These are phyloP conservation scores for Penicillium sp. DNA, from an alignment of 2,329 filamentous ascomycete genomes.

Conservation along the genomic window DNA sequence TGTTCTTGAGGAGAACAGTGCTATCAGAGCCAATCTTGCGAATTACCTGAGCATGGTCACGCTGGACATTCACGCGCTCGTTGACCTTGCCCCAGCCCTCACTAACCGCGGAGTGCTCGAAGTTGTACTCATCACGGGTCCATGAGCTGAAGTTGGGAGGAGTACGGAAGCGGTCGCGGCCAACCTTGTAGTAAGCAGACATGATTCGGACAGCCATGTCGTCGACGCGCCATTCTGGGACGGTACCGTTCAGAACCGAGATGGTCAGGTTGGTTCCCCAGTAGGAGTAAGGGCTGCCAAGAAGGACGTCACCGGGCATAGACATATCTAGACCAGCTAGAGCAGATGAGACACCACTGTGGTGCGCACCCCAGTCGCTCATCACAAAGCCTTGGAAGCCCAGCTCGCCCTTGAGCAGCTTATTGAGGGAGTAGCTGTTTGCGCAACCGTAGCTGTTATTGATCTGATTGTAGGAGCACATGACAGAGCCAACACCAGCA, in stretches of 20 bases:
- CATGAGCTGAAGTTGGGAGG: conserved; percentile 85
- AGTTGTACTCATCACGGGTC: conserved; percentile 73
- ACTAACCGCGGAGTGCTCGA: conserved; percentile 61
- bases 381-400: conserved; percentile 72
- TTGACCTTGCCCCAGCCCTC: conserved; percentile 67
- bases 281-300: conserved; percentile 69
- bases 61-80: conserved; percentile 78
- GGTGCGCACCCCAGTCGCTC: conserved; percentile 75
- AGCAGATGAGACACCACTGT: conserved; percentile 65
- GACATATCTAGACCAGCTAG: conserved; percentile 75
- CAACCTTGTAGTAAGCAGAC: conserved; percentile 63
- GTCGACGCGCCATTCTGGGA: conserved; percentile 82
- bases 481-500: conserved; percentile 63
- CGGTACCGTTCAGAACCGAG: conserved; percentile 81
- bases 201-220: conserved; percentile 87
- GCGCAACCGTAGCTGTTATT: conserved; percentile 68
- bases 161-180: conserved; percentile 51
- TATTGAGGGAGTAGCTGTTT: conserved; percentile 60
- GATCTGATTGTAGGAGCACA: conserved; percentile 73
- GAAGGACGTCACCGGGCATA: conserved; percentile 78
- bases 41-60: conserved; percentile 69
- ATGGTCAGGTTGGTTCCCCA: conserved; percentile 88
- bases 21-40: conserved; percentile 75
- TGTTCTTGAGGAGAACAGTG: conserved; percentile 87
- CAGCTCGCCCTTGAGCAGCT: conserved; percentile 66